Evolutionary conservation across 1,284 basidiomycete genomes (phyloP).

Genomic region (Coniferiporia weirii): DNA sequence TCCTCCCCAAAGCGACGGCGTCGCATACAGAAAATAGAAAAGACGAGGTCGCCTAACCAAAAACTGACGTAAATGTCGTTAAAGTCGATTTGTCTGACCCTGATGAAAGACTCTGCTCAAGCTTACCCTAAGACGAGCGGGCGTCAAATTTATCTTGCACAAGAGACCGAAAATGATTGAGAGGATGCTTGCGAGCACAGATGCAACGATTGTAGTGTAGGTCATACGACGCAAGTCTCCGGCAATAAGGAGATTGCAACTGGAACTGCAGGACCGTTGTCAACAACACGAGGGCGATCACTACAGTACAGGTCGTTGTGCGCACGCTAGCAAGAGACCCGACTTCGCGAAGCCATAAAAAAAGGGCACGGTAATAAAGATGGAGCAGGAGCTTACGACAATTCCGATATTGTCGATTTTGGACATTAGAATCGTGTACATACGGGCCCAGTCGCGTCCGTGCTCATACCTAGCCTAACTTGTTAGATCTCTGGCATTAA

Average conservation of each 20-base stretch:
- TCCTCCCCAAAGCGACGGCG: conserved; percentile 14
- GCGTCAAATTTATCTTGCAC: conserved; percentile 11
- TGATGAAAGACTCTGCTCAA: neutral
- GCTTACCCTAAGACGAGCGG: conserved; percentile 12
- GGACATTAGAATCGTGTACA: conserved; percentile 14
- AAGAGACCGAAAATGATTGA: conserved; percentile 13
- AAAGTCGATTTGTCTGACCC: neutral
- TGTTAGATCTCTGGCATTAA: neutral
- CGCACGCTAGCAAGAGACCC: conserved; percentile 12
- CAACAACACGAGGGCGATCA: no score
- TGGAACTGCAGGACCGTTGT: neutral
- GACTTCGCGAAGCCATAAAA: neutral
- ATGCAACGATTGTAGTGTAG: conserved; percentile 8
- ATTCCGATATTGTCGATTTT: conserved; percentile 16
- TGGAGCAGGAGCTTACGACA: neutral
- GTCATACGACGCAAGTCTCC: conserved; percentile 16
- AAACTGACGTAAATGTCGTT: neutral
- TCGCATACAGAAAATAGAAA: conserved; percentile 11
- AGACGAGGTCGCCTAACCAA: conserved; percentile 4
- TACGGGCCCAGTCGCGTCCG: conserved; percentile 5
- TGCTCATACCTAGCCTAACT: conserved; percentile 1
- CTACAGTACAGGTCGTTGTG: neutral
- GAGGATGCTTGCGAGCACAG: conserved; percentile 11
- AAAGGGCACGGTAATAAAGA: no score
- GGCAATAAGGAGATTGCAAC: conserved; percentile 11